Evolutionary conservation across 805 yeast species (phyloP), one percentile per base, ranked within the genome.

Genomic region (Candida stauntonica): DNA sequence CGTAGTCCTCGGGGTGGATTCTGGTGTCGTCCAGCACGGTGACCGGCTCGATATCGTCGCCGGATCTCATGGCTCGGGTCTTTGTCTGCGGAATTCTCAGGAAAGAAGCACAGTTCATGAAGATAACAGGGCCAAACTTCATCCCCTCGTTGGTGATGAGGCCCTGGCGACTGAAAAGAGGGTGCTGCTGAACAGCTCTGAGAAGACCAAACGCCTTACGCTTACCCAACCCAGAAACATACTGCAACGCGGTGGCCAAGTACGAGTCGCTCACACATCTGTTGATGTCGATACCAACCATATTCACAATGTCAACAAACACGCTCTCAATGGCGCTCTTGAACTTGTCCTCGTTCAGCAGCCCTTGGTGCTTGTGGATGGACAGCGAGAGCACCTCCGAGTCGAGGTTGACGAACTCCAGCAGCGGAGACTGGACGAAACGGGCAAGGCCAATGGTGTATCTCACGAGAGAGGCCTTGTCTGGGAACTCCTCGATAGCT

Each of bases 1-100:
- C 95, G 60, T 93, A 93, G 64, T 93, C 99, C 62, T 93, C 98
- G 7, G 98, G 98, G 54, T 93, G 99, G 33, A 93, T 88, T 65
- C 99, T 77, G 0, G 99, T 93, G 35, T 93, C 89, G 61, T 93
- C 99, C 50, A 93, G 71, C 30, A 83, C 69, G 2, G 58, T 55
- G 54, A 91, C 97, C 26, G 82, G 74, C 19, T 80, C 78, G n/a
- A 76, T 66, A 42, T 79, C 70, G 43, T 64, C 71, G 42, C 61
- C 57, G 29, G 47, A 31, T 26, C 52, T 47, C 19, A 55, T 26
- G 3, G 57, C 54, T 23, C 46, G 46, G 36, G 59, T 55, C 60
- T 72, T 51, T 31, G 78, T 68, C 47, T 79, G 72, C 37, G 79
- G 93, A 42, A 93, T 82, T 53, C 79, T 79, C 55, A 93, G 65